phyloP scores from a whole-genome alignment of 2,329 filamentous ascomycete species.

The Fusarium sp. region DNA sequence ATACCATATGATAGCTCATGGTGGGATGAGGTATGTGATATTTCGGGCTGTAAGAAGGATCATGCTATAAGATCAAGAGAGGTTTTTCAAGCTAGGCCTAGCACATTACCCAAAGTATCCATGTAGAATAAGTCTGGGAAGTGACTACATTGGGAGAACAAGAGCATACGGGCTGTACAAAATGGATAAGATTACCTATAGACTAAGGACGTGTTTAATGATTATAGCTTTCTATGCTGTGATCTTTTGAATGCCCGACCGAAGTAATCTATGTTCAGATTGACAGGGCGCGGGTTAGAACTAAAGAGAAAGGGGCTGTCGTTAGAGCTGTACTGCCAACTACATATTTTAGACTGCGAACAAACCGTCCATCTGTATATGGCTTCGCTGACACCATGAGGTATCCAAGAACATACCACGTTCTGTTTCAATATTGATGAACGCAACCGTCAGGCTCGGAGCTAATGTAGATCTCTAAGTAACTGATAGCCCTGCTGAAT shows the following conservation, averaged over 20 bases:
- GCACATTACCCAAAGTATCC: accelerated
- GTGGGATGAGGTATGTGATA: neutral
- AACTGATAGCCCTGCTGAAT: accelerated
- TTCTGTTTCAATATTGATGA: neutral
- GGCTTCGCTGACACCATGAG: neutral
- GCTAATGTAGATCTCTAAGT: neutral
- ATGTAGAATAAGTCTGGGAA: neutral
- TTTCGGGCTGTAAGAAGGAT: neutral
- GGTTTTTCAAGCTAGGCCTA: neutral
- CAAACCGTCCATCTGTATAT: accelerated
- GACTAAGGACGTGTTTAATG: neutral
- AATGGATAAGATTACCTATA: accelerated
- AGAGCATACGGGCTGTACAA: neutral
- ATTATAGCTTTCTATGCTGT: neutral
- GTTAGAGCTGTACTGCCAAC: accelerated
- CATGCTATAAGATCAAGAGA: neutral
- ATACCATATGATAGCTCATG: neutral
- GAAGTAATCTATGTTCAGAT: neutral
- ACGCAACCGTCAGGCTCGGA: too few relatives aligned
- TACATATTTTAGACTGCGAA: neutral
- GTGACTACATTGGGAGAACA: neutral
- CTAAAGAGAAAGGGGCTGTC: neutral
- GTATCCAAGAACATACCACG: neutral
- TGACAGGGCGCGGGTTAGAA: neutral
- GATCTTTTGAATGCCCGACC: accelerated